Evolutionary conservation across 164 flowering plant genomes (phyloP).

Genomic region (Vitis cinerea): DNA sequence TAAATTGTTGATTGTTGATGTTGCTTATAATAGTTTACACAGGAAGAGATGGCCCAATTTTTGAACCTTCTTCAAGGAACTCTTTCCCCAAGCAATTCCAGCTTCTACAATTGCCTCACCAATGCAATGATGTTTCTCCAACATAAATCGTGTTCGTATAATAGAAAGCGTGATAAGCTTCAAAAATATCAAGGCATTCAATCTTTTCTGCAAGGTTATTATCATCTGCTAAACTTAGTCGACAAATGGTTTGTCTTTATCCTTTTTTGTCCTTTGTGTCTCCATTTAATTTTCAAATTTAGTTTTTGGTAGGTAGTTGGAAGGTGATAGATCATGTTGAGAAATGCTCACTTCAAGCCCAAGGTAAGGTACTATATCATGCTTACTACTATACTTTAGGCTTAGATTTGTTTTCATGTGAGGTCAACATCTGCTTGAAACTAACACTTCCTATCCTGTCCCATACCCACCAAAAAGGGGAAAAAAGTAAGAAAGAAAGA

Average conservation of each 20-base stretch:
- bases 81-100: conserved; percentile 12
- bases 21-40: neutral
- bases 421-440: neutral
- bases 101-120: neutral
- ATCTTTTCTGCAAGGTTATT: conserved; percentile 20
- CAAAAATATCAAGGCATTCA: conserved; percentile 4
- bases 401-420: neutral
- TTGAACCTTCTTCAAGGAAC: conserved; percentile 15
- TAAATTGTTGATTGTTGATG: neutral
- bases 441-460: no score
- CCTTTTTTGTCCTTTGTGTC: neutral
- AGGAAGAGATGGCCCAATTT: conserved; percentile 24
- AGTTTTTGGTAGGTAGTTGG: conserved; percentile 11
- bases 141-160: neutral
- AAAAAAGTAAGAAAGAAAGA: no score
- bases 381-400: neutral
- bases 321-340: conserved; percentile 9
- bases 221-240: neutral
- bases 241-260: neutral
- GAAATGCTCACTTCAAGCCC: conserved; percentile 4
- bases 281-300: neutral
- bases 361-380: conserved; percentile 19
- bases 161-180: neutral
- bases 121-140: conserved; percentile 1
- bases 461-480: no score